Base-by-base conservation (phyloP, 164 flowering plant genomes). In the Litsea cubeba region DNA sequence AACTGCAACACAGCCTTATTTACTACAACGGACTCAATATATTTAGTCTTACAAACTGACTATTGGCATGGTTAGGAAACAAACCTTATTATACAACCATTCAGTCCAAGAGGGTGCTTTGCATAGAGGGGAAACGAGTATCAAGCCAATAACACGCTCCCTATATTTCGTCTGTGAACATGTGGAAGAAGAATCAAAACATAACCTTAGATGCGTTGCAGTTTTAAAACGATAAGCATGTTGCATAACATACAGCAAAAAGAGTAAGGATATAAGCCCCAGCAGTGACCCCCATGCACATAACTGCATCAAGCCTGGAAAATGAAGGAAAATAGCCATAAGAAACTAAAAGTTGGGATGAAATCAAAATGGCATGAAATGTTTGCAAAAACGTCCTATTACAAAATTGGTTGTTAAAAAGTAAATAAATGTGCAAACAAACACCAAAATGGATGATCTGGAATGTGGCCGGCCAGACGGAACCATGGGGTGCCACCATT, bases 121-220 rank as follows among this genome's bases (percentile, higher is more conserved):
- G 81, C 95, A 90, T 58, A 88, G 66, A 78, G 95, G 95, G 62
- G 95, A 90, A 67, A 90, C 85, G 28, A 90, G 91, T 62, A 90
- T 83, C 80, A 90, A 78, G 76, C 91, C 95, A 76, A 84, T 76
- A 73, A 88, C 92, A 26, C 95, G 87, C 51, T 88, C 88, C 71
- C 85, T 79, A 74, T 87, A 85, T 75, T 87, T 90, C 82, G 85
- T 77, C 95, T 88, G 86, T 74, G 75, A 76, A 2, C 68, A 57
- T n/a, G 50, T 28, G 20, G 3, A 11, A 15, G 50, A 68, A 62
- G 50, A 46, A 14, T 54, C 46, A 22, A 73, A 70, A 73, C 30
- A 65, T n/a, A 69, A 73, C 58, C 62, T 10, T 5, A 17, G 14
- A 23, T 10, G 7, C 57, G 32, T 17, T 26, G n/a, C 40, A 66